Conservation (phyloP, 179 eudicot genomes). For the Amaranthus tricolor region DNA sequence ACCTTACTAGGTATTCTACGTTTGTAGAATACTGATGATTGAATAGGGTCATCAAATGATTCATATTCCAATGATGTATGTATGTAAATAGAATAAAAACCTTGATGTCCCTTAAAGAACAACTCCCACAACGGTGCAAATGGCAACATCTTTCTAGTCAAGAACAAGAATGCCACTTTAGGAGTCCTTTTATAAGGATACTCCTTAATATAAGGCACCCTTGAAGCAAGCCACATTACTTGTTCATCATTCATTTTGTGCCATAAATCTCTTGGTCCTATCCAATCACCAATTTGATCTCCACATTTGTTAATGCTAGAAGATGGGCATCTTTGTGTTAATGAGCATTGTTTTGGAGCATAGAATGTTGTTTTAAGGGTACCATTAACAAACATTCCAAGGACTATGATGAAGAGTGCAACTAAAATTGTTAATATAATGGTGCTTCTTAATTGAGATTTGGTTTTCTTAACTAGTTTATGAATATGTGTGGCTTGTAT, state of each 20-base stretch:
- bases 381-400: slow-evolving; percentile 45
- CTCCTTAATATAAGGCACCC: slow-evolving; percentile 39
- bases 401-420: slow-evolving; percentile 44
- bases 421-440: slow-evolving; percentile 41
- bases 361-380: slow-evolving; percentile 35
- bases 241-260: slow-evolving; percentile 60
- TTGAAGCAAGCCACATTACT: slow-evolving; percentile 66
- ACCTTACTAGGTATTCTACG: slow-evolving; percentile 81
- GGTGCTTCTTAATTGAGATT: slow-evolving; percentile 42
- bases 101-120: slow-evolving; percentile 70
- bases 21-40: slow-evolving; percentile 64
- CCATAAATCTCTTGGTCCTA: slow-evolving; percentile 41
- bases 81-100: slow-evolving; percentile 62
- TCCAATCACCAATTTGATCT: slow-evolving; percentile 23
- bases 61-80: slow-evolving; percentile 44
- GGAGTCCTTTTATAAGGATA: slow-evolving; percentile 48
- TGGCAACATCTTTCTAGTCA: slow-evolving; percentile 53
- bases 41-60: slow-evolving; percentile 29
- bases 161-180: slow-evolving; percentile 80
- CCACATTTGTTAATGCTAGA: background rate
- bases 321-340: background rate
- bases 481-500: slow-evolving; percentile 23
- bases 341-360: slow-evolving; percentile 37
- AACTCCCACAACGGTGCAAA: slow-evolving; percentile 72
- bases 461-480: slow-evolving; percentile 31